A percentile compares a stretch with the other conserved stretches of the same genome.
Evolutionary conservation across 192 early-diverging fungal genomes (phyloP).

Genomic region (Coemansia sp.): DNA sequence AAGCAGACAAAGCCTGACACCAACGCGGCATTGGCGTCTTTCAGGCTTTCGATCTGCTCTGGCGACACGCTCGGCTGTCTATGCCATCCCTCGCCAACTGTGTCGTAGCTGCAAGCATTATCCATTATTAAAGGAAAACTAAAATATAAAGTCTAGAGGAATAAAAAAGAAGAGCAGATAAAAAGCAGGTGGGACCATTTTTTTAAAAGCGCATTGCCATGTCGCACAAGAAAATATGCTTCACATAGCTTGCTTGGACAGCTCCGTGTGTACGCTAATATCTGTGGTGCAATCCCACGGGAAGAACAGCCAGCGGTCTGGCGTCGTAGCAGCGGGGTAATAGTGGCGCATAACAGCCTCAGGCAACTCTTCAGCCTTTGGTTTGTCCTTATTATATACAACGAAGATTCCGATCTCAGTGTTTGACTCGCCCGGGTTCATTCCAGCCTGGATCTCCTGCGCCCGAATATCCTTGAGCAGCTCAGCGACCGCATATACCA

Average conservation of each 20-base stretch:
- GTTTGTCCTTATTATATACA: slow-evolving; percentile 79
- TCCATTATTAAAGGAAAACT: neutral
- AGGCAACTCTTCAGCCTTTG: slow-evolving; percentile 68
- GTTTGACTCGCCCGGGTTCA: slow-evolving; percentile 41
- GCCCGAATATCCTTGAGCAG: slow-evolving; percentile 69
- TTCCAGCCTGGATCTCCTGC: slow-evolving; percentile 51
- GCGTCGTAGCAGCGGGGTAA: slow-evolving; percentile 73
- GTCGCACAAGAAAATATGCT: neutral
- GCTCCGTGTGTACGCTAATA: slow-evolving; percentile 71
- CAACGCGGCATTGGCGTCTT: slow-evolving; percentile 10
- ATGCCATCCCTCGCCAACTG: neutral
- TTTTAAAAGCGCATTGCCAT: neutral
- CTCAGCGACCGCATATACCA: slow-evolving; percentile 76
- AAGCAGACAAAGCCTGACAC: slow-evolving; percentile 28
- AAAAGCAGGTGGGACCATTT: neutral
- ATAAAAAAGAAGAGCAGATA: neutral
- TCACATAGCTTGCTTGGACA: slow-evolving; percentile 41
- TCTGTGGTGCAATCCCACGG: slow-evolving; percentile 74
- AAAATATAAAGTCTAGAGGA: neutral
- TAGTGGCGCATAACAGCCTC: slow-evolving; percentile 66
- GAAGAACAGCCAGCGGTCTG: slow-evolving; percentile 76
- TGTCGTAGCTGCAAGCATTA: neutral
- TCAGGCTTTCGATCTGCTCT: slow-evolving; percentile 22
- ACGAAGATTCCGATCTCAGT: slow-evolving; percentile 78
- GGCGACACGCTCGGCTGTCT: slow-evolving; percentile 1